Conservation (phyloP, 208 protist species). For the Trypanosoma lewisi region DNA sequence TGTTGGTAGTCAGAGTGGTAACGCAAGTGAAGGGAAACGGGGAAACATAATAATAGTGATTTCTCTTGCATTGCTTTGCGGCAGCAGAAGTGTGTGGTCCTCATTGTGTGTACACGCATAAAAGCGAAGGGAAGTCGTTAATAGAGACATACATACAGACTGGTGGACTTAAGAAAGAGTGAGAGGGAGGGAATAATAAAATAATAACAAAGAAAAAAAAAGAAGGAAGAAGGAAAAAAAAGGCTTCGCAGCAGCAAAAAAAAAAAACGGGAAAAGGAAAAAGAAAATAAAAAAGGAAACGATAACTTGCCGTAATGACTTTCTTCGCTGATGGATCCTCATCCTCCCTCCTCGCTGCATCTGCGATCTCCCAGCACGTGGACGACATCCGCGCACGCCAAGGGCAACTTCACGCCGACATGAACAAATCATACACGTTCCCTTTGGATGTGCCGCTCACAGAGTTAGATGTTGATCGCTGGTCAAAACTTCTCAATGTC, state of each 20-base stretch:
- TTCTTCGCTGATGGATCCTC: neutral
- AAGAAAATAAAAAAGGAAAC: neutral
- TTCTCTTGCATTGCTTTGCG: too few relatives aligned
- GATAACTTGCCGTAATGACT: neutral
- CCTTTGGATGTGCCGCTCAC: slow-evolving; percentile 72
- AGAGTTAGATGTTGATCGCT: slow-evolving; percentile 50
- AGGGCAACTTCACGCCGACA: neutral
- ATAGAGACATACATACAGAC: too few relatives aligned
- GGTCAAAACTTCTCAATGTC: slow-evolving; percentile 22
- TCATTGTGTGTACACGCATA: too few relatives aligned
- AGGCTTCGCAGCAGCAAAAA: neutral
- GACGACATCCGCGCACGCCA: neutral
- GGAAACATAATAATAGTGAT: too few relatives aligned
- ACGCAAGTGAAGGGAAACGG: too few relatives aligned
- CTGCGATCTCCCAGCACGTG: neutral
- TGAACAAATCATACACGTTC: slow-evolving; percentile 8
- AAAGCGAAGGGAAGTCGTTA: too few relatives aligned
- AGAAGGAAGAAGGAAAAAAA: neutral
- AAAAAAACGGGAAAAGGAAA: neutral
- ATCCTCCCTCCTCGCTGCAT: neutral
- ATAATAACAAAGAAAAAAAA: neutral
- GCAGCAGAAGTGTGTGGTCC: too few relatives aligned
- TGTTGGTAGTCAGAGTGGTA: too few relatives aligned
- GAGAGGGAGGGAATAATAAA: too few relatives aligned
- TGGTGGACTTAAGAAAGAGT: too few relatives aligned